A percentile compares a stretch with the other conserved stretches of the same genome.
phyloP scores from a whole-genome alignment of 352 stramenopile genomes.

The Thalassiosira ordinaria region DNA sequence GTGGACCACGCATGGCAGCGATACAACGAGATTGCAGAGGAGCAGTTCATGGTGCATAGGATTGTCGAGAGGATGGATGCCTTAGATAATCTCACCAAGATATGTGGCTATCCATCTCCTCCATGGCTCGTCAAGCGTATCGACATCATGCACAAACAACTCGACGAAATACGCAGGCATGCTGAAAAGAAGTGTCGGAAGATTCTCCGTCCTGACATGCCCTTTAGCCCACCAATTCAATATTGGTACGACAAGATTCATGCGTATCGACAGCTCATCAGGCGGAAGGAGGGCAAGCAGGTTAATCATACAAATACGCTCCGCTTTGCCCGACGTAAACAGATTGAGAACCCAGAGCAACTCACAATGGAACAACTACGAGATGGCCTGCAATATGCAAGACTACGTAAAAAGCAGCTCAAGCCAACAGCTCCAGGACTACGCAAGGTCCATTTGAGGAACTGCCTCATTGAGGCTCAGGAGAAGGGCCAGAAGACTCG shows the following conservation, averaged over 20 bases:
- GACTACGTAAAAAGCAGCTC: background rate
- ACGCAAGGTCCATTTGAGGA: background rate
- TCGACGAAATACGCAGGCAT: conserved; percentile 8
- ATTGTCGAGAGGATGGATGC: conserved; percentile 10
- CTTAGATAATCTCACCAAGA: background rate
- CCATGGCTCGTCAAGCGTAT: background rate
- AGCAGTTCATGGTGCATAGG: conserved; percentile 3
- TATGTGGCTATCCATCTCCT: background rate
- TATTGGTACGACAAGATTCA: conserved; percentile 24
- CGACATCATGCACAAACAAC: conserved; percentile 9
- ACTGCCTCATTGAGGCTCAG: background rate
- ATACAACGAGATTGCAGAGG: background rate
- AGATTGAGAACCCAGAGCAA: conserved; percentile 6
- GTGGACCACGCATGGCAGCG: background rate
- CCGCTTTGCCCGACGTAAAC: background rate
- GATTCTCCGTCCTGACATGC: conserved; percentile 22
- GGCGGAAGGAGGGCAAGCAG: conserved; percentile 9
- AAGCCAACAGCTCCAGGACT: background rate
- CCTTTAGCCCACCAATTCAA: conserved; percentile 13
- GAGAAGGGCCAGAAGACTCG: no score
- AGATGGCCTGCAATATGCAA: conserved; percentile 3
- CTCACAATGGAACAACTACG: background rate
- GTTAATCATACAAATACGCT: conserved; percentile 10
- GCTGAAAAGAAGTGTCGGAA: conserved; percentile 35
- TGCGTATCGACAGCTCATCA: conserved; percentile 1